phyloP scores from a whole-genome alignment of 2,329 filamentous ascomycete species.

The Colletotrichum musae region DNA sequence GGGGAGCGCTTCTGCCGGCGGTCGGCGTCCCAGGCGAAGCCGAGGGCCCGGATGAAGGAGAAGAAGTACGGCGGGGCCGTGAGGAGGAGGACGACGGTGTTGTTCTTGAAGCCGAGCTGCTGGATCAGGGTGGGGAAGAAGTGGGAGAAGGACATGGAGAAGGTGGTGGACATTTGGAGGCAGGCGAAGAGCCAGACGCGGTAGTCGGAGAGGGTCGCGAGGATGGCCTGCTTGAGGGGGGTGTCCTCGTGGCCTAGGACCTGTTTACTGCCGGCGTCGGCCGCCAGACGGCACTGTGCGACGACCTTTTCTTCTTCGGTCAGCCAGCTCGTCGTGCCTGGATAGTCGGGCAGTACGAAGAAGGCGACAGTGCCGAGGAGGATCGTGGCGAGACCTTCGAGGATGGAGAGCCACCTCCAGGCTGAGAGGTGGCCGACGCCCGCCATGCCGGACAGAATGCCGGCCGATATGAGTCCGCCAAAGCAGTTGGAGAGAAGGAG shows the following conservation, averaged over 20 bases:
- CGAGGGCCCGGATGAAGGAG: constrained; percentile 5
- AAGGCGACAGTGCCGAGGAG: constrained; percentile 56
- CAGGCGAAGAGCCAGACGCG: constrained; percentile 6
- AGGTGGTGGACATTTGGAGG: constrained; percentile 3
- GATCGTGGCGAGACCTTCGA: constrained; percentile 70
- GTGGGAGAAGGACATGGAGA: constrained; percentile 2
- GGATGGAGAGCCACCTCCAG: constrained; percentile 87
- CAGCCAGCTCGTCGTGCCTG: constrained; percentile 40
- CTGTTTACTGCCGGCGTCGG: constrained; percentile 9
- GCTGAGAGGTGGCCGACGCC: constrained; percentile 64
- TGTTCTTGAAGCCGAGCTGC: constrained; percentile 44
- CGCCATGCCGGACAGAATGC: constrained; percentile 68
- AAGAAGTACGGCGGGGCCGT: constrained; percentile 48
- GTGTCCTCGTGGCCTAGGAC: not conserved
- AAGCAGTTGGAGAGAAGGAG: constrained; percentile 53
- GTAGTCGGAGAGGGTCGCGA: constrained; percentile 1
- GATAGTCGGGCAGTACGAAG: constrained; percentile 45
- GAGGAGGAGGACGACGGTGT: constrained; percentile 46
- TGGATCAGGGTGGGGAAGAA: constrained; percentile 49
- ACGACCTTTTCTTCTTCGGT: constrained; percentile 11
- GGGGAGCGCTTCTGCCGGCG: constrained; percentile 19
- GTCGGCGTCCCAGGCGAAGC: constrained; percentile 31
- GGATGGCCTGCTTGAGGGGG: constrained; percentile 10
- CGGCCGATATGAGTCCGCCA: constrained; percentile 73
- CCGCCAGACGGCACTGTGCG: not conserved